These are phyloP conservation scores for Sutorius eximius DNA, from an alignment of 1,284 basidiomycete species.

Conservation along the genomic window DNA sequence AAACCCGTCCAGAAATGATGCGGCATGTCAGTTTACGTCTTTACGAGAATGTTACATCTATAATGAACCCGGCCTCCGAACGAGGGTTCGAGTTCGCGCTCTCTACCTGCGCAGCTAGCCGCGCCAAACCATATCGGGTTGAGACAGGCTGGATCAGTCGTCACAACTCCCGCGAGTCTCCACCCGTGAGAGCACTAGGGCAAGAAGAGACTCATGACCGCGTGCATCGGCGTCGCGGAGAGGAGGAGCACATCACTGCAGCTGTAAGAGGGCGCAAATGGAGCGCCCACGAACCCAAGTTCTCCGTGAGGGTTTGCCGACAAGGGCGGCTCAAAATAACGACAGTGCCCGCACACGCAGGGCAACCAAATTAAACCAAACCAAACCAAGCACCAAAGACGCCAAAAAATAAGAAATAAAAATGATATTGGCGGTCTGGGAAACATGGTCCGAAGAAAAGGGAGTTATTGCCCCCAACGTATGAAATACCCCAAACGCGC, in stretches of 20 bases:
- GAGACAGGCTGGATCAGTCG: slow-evolving; percentile 2
- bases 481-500: slow-evolving; percentile 18
- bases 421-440: not conserved
- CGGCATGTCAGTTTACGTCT: slow-evolving; percentile 29
- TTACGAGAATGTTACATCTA: slow-evolving; percentile 2
- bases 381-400: slow-evolving; percentile 1
- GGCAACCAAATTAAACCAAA: slow-evolving; percentile 1
- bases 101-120: slow-evolving; percentile 13
- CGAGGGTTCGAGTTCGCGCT: slow-evolving; percentile 1
- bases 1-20: slow-evolving; percentile 24
- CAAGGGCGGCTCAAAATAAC: slow-evolving; percentile 7
- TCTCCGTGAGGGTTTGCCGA: slow-evolving; percentile 7
- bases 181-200: slow-evolving; percentile 2
- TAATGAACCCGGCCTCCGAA: slow-evolving; percentile 16
- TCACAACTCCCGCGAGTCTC: slow-evolving; percentile 8
- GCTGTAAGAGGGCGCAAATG: slow-evolving; percentile 18
- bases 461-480: slow-evolving; percentile 1
- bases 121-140: slow-evolving; percentile 14
- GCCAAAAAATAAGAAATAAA: not conserved
- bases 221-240: slow-evolving; percentile 5
- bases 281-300: slow-evolving; percentile 4
- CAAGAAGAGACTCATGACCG: slow-evolving; percentile 5
- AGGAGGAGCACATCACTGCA: slow-evolving; percentile 2
- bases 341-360: not conserved
- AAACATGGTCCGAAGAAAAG: slow-evolving; percentile 4